Evolutionary conservation across 2,329 filamentous ascomycete species (phyloP).

Genomic region (Colletotrichum coccodes): DNA sequence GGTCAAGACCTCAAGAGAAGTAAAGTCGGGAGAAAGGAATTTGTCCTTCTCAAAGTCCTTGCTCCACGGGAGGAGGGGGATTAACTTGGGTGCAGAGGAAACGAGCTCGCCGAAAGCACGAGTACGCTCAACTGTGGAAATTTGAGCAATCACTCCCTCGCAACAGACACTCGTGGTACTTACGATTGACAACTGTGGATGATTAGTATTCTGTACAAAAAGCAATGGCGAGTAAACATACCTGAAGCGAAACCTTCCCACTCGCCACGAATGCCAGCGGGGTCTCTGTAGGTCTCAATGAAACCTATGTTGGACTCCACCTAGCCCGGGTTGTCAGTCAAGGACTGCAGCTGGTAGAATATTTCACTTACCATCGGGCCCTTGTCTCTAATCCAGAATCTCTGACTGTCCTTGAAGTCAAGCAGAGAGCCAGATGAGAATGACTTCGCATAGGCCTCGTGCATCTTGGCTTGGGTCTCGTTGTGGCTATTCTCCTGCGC

Average conservation of each 20-base stretch:
- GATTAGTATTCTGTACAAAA: conserved; percentile 35
- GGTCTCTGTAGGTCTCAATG: conserved; percentile 87
- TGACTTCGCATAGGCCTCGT: conserved; percentile 77
- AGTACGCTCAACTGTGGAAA: conserved; percentile 75
- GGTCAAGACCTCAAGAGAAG: conserved; percentile 88
- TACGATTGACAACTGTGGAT: conserved; percentile 73
- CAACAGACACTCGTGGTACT: conserved; percentile 20
- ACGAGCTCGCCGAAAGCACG: conserved; percentile 89
- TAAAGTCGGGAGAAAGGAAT: conserved; percentile 96
- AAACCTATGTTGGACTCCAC: conserved; percentile 80
- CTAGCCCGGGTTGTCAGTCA: conserved; percentile 43
- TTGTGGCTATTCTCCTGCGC: conserved; percentile 78
- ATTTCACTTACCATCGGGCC: conserved; percentile 84
- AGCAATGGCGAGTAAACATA: neutral
- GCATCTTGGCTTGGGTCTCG: conserved; percentile 79
- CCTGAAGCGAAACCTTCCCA: conserved; percentile 84
- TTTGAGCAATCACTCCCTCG: neutral
- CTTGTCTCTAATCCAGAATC: conserved; percentile 85
- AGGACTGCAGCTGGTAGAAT: neutral
- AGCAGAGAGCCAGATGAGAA: conserved; percentile 80
- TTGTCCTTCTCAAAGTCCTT: conserved; percentile 95
- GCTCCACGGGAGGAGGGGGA: conserved; percentile 89
- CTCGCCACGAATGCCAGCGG: conserved; percentile 82
- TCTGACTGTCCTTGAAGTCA: conserved; percentile 83
- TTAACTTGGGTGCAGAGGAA: conserved; percentile 80